Evolutionary conservation across 2,329 filamentous ascomycete species (phyloP).

Genomic region (Aspergillus tamarii): DNA sequence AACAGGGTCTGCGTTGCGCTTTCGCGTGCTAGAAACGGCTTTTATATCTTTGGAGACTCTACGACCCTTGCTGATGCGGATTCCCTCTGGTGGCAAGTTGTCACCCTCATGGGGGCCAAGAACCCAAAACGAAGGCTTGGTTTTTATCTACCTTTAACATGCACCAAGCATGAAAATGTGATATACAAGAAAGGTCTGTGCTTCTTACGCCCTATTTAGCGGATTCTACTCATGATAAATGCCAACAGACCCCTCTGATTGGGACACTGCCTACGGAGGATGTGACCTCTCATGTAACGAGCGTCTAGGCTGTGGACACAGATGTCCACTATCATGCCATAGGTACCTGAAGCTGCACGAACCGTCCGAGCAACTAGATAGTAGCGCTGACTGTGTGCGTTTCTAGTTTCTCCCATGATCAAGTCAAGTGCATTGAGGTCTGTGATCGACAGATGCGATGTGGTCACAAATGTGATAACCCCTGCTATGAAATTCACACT

Average conservation of each 20-base stretch:
- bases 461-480: slow-evolving; percentile 40
- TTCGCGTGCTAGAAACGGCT: slow-evolving; percentile 73
- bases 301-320: slow-evolving; percentile 55
- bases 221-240: slow-evolving; percentile 15
- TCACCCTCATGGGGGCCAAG: slow-evolving; percentile 44
- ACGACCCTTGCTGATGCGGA: slow-evolving; percentile 53
- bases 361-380: neutral
- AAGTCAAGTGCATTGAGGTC: slow-evolving; percentile 36
- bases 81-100: slow-evolving; percentile 56
- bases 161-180: slow-evolving; percentile 59
- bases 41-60: slow-evolving; percentile 84
- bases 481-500: slow-evolving; percentile 31
- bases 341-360: slow-evolving; percentile 37
- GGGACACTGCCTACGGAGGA: slow-evolving; percentile 57
- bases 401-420: slow-evolving; percentile 42
- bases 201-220: neutral
- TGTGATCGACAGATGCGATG: slow-evolving; percentile 42
- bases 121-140: slow-evolving; percentile 41
- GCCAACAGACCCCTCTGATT: slow-evolving; percentile 53
- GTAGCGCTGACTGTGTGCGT: neutral
- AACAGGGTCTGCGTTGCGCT: slow-evolving; percentile 66
- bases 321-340: slow-evolving; percentile 58
- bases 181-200: slow-evolving; percentile 53
- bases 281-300: slow-evolving; percentile 54
- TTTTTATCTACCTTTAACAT: slow-evolving; percentile 64